Conservation (phyloP, 2,329 filamentous ascomycete species). For the Pezicula rhizophila region DNA sequence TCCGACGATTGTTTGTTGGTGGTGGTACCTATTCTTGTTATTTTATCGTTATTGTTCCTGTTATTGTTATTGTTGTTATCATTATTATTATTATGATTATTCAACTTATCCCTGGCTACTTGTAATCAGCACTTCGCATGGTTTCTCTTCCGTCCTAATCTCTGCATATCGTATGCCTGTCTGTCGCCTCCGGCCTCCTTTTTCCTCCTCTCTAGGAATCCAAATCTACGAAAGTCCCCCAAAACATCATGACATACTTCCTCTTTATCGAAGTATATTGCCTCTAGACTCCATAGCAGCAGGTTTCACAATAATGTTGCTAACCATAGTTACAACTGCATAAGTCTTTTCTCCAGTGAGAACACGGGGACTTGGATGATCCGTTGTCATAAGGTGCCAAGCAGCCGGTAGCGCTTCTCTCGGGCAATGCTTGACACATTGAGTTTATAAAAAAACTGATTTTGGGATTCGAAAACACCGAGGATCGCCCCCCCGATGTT, state of each 20-base stretch:
- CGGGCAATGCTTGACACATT: constrained; percentile 4
- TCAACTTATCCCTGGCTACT: too few species aligned
- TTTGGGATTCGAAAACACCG: not conserved
- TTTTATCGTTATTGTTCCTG: too few species aligned
- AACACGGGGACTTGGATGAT: too few species aligned
- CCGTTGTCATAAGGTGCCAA: not conserved
- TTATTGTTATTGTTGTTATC: too few species aligned
- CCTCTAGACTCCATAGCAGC: not conserved
- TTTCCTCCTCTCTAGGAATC: not conserved
- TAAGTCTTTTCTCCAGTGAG: not conserved
- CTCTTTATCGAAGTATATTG: not conserved
- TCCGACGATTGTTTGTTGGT: too few species aligned
- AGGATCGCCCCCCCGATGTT: constrained; percentile 8
- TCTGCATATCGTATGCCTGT: too few species aligned
- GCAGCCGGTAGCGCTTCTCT: constrained; percentile 1
- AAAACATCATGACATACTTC: not conserved
- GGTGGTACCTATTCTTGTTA: too few species aligned
- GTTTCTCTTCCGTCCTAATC: too few species aligned
- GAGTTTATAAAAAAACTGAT: constrained; percentile 14
- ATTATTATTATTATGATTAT: too few species aligned
- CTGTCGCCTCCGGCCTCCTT: too few species aligned
- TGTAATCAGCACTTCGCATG: too few species aligned
- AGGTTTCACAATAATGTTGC: not conserved
- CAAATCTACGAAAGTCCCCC: not conserved
- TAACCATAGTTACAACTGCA: not conserved